These are phyloP conservation scores for Furcasterigmium furcatum DNA, from an alignment of 2,329 filamentous ascomycete genomes.

Conservation along the genomic window DNA sequence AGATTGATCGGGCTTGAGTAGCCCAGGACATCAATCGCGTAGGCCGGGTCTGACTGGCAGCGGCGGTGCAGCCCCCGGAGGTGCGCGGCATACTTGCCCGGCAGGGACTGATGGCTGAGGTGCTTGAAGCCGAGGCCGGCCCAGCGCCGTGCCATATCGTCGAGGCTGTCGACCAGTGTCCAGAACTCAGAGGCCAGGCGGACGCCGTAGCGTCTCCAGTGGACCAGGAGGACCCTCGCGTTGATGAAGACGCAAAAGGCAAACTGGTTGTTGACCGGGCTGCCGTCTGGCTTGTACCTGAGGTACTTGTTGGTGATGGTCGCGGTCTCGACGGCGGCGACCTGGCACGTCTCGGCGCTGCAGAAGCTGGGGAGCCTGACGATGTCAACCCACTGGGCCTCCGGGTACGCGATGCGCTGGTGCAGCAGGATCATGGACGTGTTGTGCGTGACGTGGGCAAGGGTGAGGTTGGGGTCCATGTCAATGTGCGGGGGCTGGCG, in stretches of 20 bases:
- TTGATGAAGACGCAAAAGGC: conserved; percentile 43
- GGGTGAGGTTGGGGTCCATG: conserved; percentile 46
- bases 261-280: conserved; percentile 32
- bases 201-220: conserved; percentile 21
- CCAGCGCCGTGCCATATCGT: conserved; percentile 25
- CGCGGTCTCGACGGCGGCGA: conserved; percentile 40
- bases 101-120: conserved; percentile 8
- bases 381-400: conserved; percentile 20
- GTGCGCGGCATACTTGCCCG: conserved; percentile 16
- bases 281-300: conserved; percentile 23
- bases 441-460: conserved; percentile 47
- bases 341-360: conserved; percentile 45
- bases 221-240: conserved; percentile 36
- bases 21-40: conserved; percentile 13
- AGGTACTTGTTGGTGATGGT: conserved; percentile 44
- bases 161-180: conserved; percentile 21
- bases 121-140: conserved; percentile 10
- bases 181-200: conserved; percentile 19
- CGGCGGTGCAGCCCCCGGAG: conserved; percentile 11
- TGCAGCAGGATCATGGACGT: conserved; percentile 46
- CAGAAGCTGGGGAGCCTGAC: conserved; percentile 35
- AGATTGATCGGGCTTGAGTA: conserved; percentile 9
- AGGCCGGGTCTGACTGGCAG: conserved; percentile 8
- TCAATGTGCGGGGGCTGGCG: conserved; percentile 16
- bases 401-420: conserved; percentile 43